phyloP scores from a whole-genome alignment of 2,329 filamentous ascomycete species.

The Camptophora hylomeconis region DNA sequence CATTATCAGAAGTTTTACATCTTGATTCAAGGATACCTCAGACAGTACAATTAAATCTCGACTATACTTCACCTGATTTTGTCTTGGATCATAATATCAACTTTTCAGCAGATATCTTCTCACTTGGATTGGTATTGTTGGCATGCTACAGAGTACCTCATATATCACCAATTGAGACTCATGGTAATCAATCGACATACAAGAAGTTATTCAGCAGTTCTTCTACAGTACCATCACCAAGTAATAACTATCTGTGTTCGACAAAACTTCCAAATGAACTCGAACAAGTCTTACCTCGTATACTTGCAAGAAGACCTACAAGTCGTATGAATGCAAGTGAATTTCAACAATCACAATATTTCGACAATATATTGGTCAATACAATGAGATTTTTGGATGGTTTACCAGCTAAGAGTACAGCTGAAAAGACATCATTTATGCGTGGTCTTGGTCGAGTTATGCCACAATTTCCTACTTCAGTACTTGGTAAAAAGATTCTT shows the following conservation, averaged over 20 bases:
- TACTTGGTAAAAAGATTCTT: constrained; percentile 88
- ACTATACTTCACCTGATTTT: constrained; percentile 91
- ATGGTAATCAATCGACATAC: constrained; percentile 70
- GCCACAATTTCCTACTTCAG: constrained; percentile 81
- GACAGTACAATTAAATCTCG: constrained; percentile 75
- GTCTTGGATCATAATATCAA: constrained; percentile 83
- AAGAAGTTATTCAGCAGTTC: constrained; percentile 71
- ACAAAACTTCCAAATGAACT: constrained; percentile 70
- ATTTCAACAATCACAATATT: constrained; percentile 91
- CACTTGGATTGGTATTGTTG: constrained; percentile 74
- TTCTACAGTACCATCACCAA: constrained; percentile 61
- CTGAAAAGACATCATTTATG: constrained; percentile 85
- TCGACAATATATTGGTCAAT: constrained; percentile 91
- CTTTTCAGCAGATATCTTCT: constrained; percentile 80
- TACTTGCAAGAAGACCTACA: constrained; percentile 78
- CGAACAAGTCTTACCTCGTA: constrained; percentile 61
- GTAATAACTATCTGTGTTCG: constrained; percentile 75
- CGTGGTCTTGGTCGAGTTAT: constrained; percentile 76
- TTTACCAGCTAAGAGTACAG: constrained; percentile 79
- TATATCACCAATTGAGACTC: constrained; percentile 67
- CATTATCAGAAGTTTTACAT: constrained; percentile 70
- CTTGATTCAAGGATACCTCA: constrained; percentile 71
- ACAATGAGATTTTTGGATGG: constrained; percentile 90
- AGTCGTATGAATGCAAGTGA: constrained; percentile 78
- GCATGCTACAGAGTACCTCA: constrained; percentile 94